These are phyloP conservation scores for Neoconidiobolus thromboides DNA, from an alignment of 371 early-diverging fungal genomes.

Conservation along the genomic window DNA sequence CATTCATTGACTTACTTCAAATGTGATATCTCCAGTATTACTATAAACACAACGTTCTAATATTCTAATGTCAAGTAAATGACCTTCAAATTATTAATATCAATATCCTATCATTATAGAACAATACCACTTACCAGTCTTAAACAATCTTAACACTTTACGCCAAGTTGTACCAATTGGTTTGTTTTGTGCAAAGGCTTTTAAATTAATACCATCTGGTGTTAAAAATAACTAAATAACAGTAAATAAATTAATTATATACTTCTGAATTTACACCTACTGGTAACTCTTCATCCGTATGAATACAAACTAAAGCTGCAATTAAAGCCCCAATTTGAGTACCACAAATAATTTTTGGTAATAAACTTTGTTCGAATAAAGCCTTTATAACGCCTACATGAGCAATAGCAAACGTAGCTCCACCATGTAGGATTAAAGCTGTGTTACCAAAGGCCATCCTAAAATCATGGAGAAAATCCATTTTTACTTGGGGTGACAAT, in stretches of 20 bases:
- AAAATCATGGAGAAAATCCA: constrained; percentile 47
- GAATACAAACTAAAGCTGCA: constrained; percentile 47
- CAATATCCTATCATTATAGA: not conserved
- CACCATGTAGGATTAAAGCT: constrained; percentile 48
- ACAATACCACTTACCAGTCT: constrained; percentile 23
- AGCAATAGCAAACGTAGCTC: constrained; percentile 44
- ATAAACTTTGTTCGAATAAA: constrained; percentile 32
- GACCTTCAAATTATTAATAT: constrained; percentile 18
- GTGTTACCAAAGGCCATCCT: constrained; percentile 45
- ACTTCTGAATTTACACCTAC: constrained; percentile 14
- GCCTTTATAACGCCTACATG: constrained; percentile 59
- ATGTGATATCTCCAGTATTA: constrained; percentile 52
- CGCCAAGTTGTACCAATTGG: constrained; percentile 27
- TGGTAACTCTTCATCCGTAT: constrained; percentile 44
- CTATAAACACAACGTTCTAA: constrained; percentile 38
- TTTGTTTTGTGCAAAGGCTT: constrained; percentile 34
- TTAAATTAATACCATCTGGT: constrained; percentile 37
- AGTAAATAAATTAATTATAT: not conserved
- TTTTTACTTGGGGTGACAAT: constrained; percentile 27
- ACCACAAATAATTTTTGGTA: constrained; percentile 54
- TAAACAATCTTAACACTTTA: constrained; percentile 37
- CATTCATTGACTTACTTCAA: constrained; percentile 21
- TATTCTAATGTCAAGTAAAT: constrained; percentile 45
- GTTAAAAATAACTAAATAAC: constrained; percentile 24
- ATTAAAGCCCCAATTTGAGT: constrained; percentile 49